Percentiles rank a stretch among this genome's conserved stretches.
Conservation (phyloP, 129 eudicot genomes). For the Gnaphalium uliginosum region DNA sequence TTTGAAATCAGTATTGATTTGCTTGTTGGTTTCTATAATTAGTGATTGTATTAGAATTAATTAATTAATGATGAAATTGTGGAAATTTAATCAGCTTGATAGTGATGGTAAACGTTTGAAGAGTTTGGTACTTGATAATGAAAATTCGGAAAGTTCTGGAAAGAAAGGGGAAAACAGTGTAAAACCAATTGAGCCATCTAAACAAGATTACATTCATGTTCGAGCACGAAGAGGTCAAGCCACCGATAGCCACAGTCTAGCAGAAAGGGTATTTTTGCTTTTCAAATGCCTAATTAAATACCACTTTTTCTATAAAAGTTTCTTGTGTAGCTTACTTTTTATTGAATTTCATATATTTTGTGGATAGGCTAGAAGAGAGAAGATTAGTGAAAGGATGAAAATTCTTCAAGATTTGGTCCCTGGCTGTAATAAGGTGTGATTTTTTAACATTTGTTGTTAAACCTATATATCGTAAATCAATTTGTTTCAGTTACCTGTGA, state of each 20-base stretch:
- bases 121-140: constrained; percentile 50
- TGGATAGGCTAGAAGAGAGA: constrained; percentile 93
- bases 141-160: constrained; percentile 60
- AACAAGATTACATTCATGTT: constrained; percentile 94
- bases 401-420: constrained; percentile 98
- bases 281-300: not conserved
- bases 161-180: constrained; percentile 48
- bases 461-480: not conserved
- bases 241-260: constrained; percentile 96
- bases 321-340: not conserved
- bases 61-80: not conserved
- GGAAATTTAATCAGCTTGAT: constrained; percentile 50
- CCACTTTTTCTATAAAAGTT: not conserved
- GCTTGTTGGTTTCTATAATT: not conserved
- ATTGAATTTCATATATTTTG: constrained; percentile 8
- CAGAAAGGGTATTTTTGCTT: constrained; percentile 75
- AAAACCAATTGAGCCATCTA: constrained; percentile 68
- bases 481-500: not conserved
- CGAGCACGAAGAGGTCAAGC: constrained; percentile 99
- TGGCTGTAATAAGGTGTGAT: constrained; percentile 80
- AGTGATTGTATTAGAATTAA: not conserved
- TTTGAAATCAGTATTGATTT: constrained; percentile 17
- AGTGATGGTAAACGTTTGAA: constrained; percentile 67
- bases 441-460: not conserved
- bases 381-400: constrained; percentile 99